Percentiles rank a stretch among this genome's conserved stretches.
These are phyloP conservation scores for Ceratopteris richardii DNA, from an alignment of 75 land plant species.

Conservation along the genomic window DNA sequence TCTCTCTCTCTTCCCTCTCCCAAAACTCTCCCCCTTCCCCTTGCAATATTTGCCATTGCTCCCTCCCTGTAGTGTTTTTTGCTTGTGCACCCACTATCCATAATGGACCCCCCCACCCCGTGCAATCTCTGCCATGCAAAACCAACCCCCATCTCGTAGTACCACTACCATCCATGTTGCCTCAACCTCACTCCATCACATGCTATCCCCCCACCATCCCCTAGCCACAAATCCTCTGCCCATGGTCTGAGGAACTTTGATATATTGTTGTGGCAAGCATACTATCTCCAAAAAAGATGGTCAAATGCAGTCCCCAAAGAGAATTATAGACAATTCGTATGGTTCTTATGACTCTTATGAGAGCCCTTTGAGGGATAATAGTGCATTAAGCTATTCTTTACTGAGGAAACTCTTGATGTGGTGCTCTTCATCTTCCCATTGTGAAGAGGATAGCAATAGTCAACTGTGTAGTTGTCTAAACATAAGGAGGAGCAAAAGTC, in stretches of 20 bases:
- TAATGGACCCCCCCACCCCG: no score
- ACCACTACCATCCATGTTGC: no score
- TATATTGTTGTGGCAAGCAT: not conserved
- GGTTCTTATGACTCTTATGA: not conserved
- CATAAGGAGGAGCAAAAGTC: not conserved
- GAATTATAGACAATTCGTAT: not conserved
- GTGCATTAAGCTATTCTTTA: not conserved
- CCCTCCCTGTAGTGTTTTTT: no score
- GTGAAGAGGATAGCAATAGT: not conserved
- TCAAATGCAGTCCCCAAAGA: not conserved
- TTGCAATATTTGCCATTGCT: no score
- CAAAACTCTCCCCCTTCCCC: no score
- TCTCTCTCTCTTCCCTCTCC: no score
- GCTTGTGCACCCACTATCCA: no score
- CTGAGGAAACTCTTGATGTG: not conserved
- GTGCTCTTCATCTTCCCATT: not conserved
- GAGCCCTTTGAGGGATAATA: not conserved
- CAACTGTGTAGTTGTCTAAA: not conserved
- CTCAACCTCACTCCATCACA: no score
- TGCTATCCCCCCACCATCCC: no score
- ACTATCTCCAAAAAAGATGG: not conserved
- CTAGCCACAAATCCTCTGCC: no score
- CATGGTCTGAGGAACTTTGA: not conserved
- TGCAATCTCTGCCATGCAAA: no score
- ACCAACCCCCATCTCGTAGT: no score